Evolutionary conservation across 768 basidiomycete genomes (phyloP).

Genomic region (Lactifluus volemus): DNA sequence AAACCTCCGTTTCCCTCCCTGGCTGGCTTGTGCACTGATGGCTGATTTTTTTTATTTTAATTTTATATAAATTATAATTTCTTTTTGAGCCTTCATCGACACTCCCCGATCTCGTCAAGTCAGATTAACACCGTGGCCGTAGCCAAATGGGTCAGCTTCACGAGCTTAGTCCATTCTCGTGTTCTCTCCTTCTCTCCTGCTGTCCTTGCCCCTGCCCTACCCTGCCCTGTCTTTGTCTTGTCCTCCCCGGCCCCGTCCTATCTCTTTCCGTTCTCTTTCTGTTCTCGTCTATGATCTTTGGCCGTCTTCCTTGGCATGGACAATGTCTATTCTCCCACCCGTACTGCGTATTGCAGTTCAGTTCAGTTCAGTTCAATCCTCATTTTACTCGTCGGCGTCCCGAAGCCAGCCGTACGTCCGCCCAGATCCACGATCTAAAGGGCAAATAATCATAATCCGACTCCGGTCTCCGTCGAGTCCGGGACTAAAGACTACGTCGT

Average conservation of each 20-base stretch:
- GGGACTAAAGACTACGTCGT: constrained; percentile 15
- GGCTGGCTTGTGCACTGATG: background rate
- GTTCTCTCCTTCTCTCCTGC: background rate
- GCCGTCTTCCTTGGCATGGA: too few relatives aligned
- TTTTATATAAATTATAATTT: background rate
- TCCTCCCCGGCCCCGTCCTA: background rate
- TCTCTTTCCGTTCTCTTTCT: background rate
- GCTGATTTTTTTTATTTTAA: background rate
- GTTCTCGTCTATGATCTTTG: background rate
- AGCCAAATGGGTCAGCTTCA: background rate
- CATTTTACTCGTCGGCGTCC: constrained; percentile 2
- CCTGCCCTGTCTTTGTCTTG: background rate
- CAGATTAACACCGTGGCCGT: background rate
- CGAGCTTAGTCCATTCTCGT: background rate
- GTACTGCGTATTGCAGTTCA: background rate
- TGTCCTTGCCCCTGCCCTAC: background rate
- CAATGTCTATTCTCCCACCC: background rate
- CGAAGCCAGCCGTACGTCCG: constrained; percentile 5
- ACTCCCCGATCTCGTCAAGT: background rate
- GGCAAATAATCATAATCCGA: background rate
- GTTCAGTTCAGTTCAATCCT: background rate
- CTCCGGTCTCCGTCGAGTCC: constrained; percentile 10
- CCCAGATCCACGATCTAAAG: constrained; percentile 5
- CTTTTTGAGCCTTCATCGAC: background rate
- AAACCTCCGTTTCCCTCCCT: background rate